These are phyloP conservation scores for Trichophyton verrucosum DNA, from an alignment of 2,329 filamentous ascomycete species.

Conservation along the genomic window DNA sequence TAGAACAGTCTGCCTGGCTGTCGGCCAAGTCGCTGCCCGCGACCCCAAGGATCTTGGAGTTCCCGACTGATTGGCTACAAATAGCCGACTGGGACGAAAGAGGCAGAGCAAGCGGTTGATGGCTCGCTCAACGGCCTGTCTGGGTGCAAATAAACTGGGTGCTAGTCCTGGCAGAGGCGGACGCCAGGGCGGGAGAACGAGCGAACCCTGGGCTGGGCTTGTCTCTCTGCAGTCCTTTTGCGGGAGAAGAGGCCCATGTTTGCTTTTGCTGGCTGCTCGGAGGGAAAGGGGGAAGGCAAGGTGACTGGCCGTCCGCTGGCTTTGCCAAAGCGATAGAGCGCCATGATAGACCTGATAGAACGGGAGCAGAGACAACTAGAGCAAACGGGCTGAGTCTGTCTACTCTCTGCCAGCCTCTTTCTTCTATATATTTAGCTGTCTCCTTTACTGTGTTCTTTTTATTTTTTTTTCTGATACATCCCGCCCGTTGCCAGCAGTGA, in stretches of 20 bases:
- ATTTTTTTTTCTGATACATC: no score
- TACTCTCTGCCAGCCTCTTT: neutral
- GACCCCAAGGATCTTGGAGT: neutral
- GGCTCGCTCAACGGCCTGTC: neutral
- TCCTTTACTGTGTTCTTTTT: neutral
- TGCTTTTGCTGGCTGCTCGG: neutral
- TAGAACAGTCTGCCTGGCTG: neutral
- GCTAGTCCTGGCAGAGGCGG: neutral
- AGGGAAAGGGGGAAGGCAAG: neutral
- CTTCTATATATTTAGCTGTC: neutral
- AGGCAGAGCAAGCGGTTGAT: neutral
- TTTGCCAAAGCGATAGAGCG: neutral
- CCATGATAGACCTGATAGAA: neutral
- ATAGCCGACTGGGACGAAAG: neutral
- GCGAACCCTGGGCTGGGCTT: neutral
- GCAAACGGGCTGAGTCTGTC: neutral
- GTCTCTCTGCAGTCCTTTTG: neutral
- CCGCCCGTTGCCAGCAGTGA: neutral
- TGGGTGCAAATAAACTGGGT: neutral
- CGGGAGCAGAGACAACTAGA: neutral
- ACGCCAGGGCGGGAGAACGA: neutral
- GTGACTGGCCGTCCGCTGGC: neutral
- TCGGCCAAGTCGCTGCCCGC: neutral
- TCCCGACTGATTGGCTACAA: neutral
- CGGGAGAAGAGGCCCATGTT: neutral